A percentile compares a stretch with the other conserved stretches of the same genome.
Evolutionary conservation across 148 eudicot species (phyloP).

Genomic region (Dianthus caryophyllus): DNA sequence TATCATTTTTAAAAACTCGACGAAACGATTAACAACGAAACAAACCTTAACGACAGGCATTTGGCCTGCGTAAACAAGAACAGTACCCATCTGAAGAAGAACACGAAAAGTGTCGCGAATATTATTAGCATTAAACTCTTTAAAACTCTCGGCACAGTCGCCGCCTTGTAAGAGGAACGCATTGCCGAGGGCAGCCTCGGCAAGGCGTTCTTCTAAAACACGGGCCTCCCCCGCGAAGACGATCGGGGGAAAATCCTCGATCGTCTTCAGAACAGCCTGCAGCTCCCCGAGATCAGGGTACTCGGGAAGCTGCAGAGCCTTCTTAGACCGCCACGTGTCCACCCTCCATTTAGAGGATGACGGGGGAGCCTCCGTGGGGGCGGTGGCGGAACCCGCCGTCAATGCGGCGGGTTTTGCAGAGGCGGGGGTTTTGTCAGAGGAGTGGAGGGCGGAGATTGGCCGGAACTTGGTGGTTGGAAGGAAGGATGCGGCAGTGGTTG

Average conservation of each 20-base stretch:
- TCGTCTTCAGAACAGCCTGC: slow-evolving; percentile 37
- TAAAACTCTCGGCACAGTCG: slow-evolving; percentile 60
- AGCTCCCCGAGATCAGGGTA: slow-evolving; percentile 44
- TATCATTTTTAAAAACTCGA: no score
- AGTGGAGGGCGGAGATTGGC: not conserved
- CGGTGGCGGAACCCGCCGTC: not conserved
- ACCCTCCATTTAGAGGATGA: slow-evolving; percentile 30
- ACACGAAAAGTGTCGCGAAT: slow-evolving; percentile 58
- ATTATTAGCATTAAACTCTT: slow-evolving; percentile 38
- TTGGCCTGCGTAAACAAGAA: slow-evolving; percentile 60
- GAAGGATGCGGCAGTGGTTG: not conserved
- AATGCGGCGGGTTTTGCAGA: not conserved
- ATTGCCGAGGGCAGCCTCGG: slow-evolving; percentile 53
- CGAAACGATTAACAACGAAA: not conserved
- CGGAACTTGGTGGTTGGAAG: not conserved
- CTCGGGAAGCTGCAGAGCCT: slow-evolving; percentile 49
- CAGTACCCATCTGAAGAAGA: slow-evolving; percentile 64
- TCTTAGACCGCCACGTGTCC: slow-evolving; percentile 53
- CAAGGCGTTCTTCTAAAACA: slow-evolving; percentile 33
- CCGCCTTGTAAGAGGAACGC: slow-evolving; percentile 60
- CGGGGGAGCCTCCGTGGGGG: not conserved
- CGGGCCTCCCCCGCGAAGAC: slow-evolving; percentile 65
- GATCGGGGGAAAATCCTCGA: slow-evolving; percentile 43
- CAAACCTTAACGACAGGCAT: slow-evolving; percentile 60
- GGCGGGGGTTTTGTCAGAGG: not conserved